A percentile compares a stretch with the other conserved stretches of the same genome.
Evolutionary conservation across 2,329 filamentous ascomycete genomes (phyloP).

Genomic region (Pestalotiopsis sp.): DNA sequence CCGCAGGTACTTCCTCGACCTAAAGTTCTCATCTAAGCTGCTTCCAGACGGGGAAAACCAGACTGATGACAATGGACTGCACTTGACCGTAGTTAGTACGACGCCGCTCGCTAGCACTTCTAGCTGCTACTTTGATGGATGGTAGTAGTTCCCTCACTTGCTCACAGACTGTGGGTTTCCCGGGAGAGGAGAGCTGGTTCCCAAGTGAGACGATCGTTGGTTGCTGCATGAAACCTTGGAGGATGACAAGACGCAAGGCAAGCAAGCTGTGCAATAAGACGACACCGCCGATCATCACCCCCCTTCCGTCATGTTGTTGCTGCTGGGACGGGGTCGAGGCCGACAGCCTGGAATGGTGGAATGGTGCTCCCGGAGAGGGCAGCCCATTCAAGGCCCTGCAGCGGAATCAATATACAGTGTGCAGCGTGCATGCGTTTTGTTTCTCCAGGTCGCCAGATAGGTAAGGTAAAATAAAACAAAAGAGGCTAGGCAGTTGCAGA

Average conservation of each 20-base stretch:
- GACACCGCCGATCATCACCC: background rate
- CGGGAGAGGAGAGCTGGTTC: background rate
- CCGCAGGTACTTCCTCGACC: background rate
- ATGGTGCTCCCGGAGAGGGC: conserved; percentile 7
- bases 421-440: background rate
- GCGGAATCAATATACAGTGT: background rate
- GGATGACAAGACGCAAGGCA: background rate
- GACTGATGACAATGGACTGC: background rate
- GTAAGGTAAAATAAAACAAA: too few species aligned
- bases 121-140: background rate
- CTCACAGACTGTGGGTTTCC: background rate
- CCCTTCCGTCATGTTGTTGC: background rate
- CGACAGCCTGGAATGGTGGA: background rate
- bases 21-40: background rate
- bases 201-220: background rate
- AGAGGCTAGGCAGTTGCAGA: background rate
- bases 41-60: too few species aligned
- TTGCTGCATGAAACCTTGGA: background rate
- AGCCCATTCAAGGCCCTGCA: conserved; percentile 10
- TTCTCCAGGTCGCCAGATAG: background rate
- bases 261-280: background rate
- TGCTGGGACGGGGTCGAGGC: background rate
- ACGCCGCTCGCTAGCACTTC: background rate
- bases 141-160: background rate
- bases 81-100: background rate